These are phyloP conservation scores for Dothistroma pini DNA, from an alignment of 2,329 filamentous ascomycete species.

Conservation along the genomic window DNA sequence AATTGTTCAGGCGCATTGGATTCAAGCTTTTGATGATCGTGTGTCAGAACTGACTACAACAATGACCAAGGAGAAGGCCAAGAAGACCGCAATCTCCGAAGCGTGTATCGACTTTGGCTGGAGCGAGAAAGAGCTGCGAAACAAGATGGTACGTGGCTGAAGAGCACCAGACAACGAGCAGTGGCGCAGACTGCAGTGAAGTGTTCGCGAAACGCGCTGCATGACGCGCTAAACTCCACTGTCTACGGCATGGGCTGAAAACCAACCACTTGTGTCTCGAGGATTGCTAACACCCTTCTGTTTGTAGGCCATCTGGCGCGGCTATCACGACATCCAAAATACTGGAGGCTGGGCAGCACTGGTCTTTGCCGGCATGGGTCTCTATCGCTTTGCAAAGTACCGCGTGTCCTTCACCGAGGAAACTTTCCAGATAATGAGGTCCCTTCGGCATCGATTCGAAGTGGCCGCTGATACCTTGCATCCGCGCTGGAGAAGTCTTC, in stretches of 20 bases:
- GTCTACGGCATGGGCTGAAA: too few relatives aligned
- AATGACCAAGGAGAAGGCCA: slow-evolving; percentile 41
- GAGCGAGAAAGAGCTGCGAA: slow-evolving; percentile 57
- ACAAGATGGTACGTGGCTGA: slow-evolving; percentile 36
- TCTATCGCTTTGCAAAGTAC: slow-evolving; percentile 60
- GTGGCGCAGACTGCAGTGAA: too few relatives aligned
- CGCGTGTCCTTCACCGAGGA: slow-evolving; percentile 52
- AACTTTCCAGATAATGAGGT: slow-evolving; percentile 47
- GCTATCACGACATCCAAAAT: slow-evolving; percentile 58
- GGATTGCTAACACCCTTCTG: too few relatives aligned
- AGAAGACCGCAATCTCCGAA: slow-evolving; percentile 52
- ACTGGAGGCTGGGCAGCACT: slow-evolving; percentile 55
- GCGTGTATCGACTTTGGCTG: slow-evolving; percentile 54
- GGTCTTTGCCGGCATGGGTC: slow-evolving; percentile 55
- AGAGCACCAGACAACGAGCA: too few relatives aligned
- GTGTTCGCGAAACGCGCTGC: too few relatives aligned
- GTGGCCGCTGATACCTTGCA: slow-evolving; percentile 33
- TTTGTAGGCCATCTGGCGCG: slow-evolving; percentile 49
- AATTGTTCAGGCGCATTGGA: slow-evolving; percentile 56
- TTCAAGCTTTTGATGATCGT: slow-evolving; percentile 53
- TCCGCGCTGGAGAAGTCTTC: slow-evolving; percentile 48
- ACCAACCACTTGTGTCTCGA: too few relatives aligned
- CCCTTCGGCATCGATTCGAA: slow-evolving; percentile 45
- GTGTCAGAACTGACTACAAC: slow-evolving; percentile 39
- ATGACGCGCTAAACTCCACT: too few relatives aligned